Evolutionary conservation across 108 stramenopile genomes (phyloP).

Genomic region (Pseudonitzschia pungens): DNA sequence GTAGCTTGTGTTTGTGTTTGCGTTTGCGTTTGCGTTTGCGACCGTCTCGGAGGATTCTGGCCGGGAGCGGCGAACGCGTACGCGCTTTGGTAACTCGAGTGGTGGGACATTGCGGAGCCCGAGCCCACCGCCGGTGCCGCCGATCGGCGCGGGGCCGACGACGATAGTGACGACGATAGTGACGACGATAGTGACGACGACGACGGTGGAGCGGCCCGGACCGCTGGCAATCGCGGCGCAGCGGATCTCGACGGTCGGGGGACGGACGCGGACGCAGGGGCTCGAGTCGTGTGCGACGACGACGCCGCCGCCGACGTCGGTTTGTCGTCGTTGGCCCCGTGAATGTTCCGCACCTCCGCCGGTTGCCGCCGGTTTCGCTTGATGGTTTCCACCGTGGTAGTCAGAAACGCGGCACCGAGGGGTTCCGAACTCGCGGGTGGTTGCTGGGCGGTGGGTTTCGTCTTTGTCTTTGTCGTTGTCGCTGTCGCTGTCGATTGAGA

Average conservation of each 20-base stretch:
- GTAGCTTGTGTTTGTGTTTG: too few relatives aligned
- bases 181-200: too few relatives aligned
- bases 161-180: too few relatives aligned
- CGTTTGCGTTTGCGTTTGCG: not conserved
- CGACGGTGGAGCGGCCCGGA: too few relatives aligned
- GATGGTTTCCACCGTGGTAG: constrained; percentile 22
- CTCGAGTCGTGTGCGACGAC: not conserved
- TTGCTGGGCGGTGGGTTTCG: not conserved
- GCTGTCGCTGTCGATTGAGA: not conserved
- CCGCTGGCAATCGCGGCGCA: constrained; percentile 1
- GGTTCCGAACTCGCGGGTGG: constrained; percentile 4
- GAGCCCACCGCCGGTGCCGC: constrained; percentile 4
- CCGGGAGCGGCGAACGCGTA: not conserved
- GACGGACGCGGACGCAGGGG: constrained; percentile 2
- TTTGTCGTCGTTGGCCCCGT: not conserved
- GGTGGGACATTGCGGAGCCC: not conserved
- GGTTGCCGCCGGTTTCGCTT: not conserved
- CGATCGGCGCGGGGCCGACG: constrained; percentile 12
- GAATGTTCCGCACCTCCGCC: constrained; percentile 24
- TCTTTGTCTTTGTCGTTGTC: constrained; percentile 1
- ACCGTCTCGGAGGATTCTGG: not conserved
- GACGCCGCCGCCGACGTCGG: not conserved
- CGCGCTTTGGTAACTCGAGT: not conserved
- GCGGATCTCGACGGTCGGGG: constrained; percentile 12
- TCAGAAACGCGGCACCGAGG: constrained; percentile 32